phyloP scores from a whole-genome alignment of 2,329 filamentous ascomycete genomes.

The Cladosporium sphaerospermum region DNA sequence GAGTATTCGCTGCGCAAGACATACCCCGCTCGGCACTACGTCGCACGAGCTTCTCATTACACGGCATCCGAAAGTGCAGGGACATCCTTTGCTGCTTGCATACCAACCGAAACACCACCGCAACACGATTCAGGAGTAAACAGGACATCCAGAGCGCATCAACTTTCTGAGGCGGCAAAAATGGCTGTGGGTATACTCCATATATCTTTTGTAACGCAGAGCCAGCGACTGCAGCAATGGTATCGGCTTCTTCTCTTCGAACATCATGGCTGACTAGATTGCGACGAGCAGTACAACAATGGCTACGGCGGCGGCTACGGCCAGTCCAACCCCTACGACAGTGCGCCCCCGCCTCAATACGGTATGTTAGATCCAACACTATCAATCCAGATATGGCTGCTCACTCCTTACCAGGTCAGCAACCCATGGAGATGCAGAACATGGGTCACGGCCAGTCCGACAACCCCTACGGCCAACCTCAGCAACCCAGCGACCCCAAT shows the following conservation, averaged over 20 bases:
- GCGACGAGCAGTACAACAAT: constrained; percentile 33
- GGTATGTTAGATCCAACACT: constrained; percentile 14
- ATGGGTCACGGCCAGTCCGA: constrained; percentile 44
- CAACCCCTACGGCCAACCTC: constrained; percentile 21
- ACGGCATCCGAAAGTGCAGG: not conserved
- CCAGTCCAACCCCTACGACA: constrained; percentile 51
- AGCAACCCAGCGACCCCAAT: constrained; percentile 54
- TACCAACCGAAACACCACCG: not conserved
- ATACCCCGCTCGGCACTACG: too few species aligned
- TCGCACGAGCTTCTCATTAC: too few species aligned
- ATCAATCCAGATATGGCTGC: not conserved
- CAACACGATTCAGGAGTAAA: constrained; percentile 6
- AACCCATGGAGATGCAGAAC: constrained; percentile 63
- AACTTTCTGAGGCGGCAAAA: not conserved
- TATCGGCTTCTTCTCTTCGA: not conserved
- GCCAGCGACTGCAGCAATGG: not conserved
- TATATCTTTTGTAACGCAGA: not conserved
- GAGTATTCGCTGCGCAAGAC: too few species aligned
- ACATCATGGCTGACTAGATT: constrained; percentile 3
- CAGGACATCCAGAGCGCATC: not conserved
- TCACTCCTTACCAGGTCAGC: constrained; percentile 5
- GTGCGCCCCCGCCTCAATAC: constrained; percentile 27
- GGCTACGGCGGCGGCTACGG: constrained; percentile 44
- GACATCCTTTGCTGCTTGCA: constrained; percentile 1
- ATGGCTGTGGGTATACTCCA: not conserved